These are phyloP conservation scores for Urtica urens DNA, from an alignment of 306 rosid species.

Conservation along the genomic window DNA sequence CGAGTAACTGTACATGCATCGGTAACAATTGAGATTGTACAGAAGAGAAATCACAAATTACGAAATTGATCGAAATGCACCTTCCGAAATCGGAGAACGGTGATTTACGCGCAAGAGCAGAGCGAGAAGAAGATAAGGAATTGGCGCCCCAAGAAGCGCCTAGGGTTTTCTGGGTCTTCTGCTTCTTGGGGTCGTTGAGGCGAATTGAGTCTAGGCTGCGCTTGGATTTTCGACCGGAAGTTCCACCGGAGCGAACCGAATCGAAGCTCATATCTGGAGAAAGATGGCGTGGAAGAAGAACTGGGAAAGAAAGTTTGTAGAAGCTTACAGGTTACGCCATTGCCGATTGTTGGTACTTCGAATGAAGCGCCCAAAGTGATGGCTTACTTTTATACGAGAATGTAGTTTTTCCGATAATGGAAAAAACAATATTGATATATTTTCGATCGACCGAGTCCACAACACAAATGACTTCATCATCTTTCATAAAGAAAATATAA, in stretches of 20 bases:
- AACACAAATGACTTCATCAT: too few species aligned
- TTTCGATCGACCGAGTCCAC: too few species aligned
- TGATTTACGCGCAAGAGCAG: slow-evolving; percentile 36
- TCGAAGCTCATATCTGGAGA: slow-evolving; percentile 32
- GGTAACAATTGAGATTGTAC: not conserved
- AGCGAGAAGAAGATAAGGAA: slow-evolving; percentile 45
- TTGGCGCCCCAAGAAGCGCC: slow-evolving; percentile 75
- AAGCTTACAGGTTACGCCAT: slow-evolving; percentile 4
- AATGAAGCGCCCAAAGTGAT: slow-evolving; percentile 7
- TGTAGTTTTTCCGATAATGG: too few species aligned
- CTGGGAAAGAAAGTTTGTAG: slow-evolving; percentile 1
- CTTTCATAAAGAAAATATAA: too few species aligned
- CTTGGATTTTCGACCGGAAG: slow-evolving; percentile 40
- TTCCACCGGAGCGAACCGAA: slow-evolving; percentile 43
- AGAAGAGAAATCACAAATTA: not conserved
- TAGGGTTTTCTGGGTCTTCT: slow-evolving; percentile 61
- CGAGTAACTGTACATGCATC: not conserved
- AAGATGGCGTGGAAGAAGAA: not conserved
- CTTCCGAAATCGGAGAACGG: slow-evolving; percentile 65
- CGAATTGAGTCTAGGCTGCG: slow-evolving; percentile 30
- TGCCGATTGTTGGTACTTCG: too few species aligned
- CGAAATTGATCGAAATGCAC: slow-evolving; percentile 10
- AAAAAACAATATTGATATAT: too few species aligned
- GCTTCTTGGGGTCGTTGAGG: slow-evolving; percentile 15
- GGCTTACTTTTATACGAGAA: not conserved